Conservation (phyloP, 352 stramenopile genomes). For the Globisporangium barbulae region DNA sequence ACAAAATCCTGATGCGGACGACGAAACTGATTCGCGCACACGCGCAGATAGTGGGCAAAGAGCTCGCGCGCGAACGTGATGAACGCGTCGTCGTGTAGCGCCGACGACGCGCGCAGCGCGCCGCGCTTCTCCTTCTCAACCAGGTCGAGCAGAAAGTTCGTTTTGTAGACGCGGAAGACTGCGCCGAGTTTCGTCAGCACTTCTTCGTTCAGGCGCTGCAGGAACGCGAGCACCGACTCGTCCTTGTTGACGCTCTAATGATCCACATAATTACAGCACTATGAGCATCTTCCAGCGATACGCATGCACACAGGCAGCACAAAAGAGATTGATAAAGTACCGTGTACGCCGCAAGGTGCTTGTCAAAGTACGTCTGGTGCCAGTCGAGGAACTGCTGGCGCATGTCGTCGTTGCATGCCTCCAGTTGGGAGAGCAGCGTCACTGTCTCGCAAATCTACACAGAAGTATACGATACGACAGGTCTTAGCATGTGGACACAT, state of each 20-base stretch:
- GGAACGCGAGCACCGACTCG: conserved; percentile 53
- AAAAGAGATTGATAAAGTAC: conserved; percentile 18
- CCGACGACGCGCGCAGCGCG: conserved; percentile 34
- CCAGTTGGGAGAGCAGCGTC: conserved; percentile 57
- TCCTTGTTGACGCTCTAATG: conserved; percentile 21
- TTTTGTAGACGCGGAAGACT: conserved; percentile 66
- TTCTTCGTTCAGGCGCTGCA: conserved; percentile 50
- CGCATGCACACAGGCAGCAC: neutral
- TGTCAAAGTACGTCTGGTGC: conserved; percentile 74
- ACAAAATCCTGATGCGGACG: conserved; percentile 61
- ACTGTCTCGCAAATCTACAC: conserved; percentile 59
- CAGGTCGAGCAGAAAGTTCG: conserved; percentile 58
- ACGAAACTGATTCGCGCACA: conserved; percentile 52
- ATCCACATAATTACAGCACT: neutral
- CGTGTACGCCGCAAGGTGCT: conserved; percentile 45
- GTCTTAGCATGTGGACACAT: neutral
- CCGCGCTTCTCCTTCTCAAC: conserved; percentile 32
- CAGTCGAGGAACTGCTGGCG: conserved; percentile 84
- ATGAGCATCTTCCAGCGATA: neutral
- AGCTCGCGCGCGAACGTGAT: conserved; percentile 67
- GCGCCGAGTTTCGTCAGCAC: conserved; percentile 45
- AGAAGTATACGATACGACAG: neutral
- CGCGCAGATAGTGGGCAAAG: conserved; percentile 53
- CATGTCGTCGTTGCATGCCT: conserved; percentile 68
- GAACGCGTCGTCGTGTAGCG: conserved; percentile 61